Conservation (phyloP, 805 yeast species). For the Yamadazyma paraphyllophila region DNA sequence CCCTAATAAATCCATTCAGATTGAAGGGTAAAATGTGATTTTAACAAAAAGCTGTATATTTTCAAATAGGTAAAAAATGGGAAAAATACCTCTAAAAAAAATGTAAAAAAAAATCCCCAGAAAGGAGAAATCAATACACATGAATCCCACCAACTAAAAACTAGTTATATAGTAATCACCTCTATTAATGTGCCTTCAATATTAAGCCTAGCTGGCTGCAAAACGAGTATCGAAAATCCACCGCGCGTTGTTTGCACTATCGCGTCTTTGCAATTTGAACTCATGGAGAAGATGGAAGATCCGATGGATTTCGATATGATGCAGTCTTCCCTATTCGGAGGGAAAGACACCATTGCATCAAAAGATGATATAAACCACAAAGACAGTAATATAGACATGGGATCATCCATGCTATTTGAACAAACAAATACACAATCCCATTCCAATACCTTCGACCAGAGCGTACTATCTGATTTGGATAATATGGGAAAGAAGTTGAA, state of each 20-base stretch:
- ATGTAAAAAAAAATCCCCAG: too few species aligned
- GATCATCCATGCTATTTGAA: neutral
- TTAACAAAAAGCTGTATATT: neutral
- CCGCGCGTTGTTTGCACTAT: conserved; percentile 1
- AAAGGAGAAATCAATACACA: too few species aligned
- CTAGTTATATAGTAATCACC: too few species aligned
- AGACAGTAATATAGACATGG: neutral
- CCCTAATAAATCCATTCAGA: neutral
- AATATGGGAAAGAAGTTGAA: conserved; percentile 8
- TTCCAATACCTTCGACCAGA: neutral
- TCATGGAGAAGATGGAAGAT: conserved; percentile 5
- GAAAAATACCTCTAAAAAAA: too few species aligned
- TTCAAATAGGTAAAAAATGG: too few species aligned
- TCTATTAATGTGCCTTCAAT: neutral
- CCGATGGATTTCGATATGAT: conserved; percentile 1
- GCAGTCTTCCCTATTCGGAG: conserved; percentile 5
- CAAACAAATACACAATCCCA: neutral
- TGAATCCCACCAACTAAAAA: too few species aligned
- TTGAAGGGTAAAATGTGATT: neutral
- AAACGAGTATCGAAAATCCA: neutral
- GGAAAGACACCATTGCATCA: neutral
- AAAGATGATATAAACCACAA: neutral
- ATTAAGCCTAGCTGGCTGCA: neutral
- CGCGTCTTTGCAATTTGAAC: conserved; percentile 1
- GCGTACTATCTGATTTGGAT: neutral